phyloP scores from a whole-genome alignment of 2,329 filamentous ascomycete species.

The Madurella fahalii region DNA sequence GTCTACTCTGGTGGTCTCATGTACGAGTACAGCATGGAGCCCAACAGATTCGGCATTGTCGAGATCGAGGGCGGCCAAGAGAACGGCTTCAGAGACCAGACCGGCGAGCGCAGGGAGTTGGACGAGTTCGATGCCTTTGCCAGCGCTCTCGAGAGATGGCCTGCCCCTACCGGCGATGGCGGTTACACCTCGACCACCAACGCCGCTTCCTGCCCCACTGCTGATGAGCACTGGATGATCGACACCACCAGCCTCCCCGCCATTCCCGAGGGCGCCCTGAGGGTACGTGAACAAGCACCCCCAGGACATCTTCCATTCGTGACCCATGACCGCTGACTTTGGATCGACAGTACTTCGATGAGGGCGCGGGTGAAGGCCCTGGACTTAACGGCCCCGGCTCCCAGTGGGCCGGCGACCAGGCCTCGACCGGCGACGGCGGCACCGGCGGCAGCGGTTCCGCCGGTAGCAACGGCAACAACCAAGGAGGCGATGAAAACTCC shows the following conservation, averaged over 20 bases:
- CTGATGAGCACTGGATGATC: slow-evolving; percentile 48
- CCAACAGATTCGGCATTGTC: slow-evolving; percentile 77
- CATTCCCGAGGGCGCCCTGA: slow-evolving; percentile 48
- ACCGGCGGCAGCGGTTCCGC: slow-evolving; percentile 33
- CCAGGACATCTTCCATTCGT: neutral
- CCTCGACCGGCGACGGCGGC: slow-evolving; percentile 41
- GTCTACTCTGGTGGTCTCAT: slow-evolving; percentile 96
- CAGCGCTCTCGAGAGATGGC: slow-evolving; percentile 45
- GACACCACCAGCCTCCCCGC: slow-evolving; percentile 46
- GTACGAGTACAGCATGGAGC: slow-evolving; percentile 88
- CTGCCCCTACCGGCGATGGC: slow-evolving; percentile 48
- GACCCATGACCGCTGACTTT: neutral
- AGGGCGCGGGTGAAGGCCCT: slow-evolving; percentile 52
- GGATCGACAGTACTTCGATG: slow-evolving; percentile 44
- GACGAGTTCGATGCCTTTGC: slow-evolving; percentile 58
- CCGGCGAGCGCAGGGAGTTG: slow-evolving; percentile 38
- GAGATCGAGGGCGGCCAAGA: slow-evolving; percentile 54
- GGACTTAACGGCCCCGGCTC: slow-evolving; percentile 52
- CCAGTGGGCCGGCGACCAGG: slow-evolving; percentile 44
- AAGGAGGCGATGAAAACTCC: slow-evolving; percentile 6
- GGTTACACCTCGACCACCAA: slow-evolving; percentile 47
- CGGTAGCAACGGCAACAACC: slow-evolving; percentile 29
- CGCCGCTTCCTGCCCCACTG: slow-evolving; percentile 46
- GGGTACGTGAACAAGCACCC: slow-evolving; percentile 5
- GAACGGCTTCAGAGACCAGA: slow-evolving; percentile 28